Evolutionary conservation across 495 filamentous ascomycete genomes (phyloP), one percentile per base, ranked within the genome.

Genomic region (Apiosordaria backusii): DNA sequence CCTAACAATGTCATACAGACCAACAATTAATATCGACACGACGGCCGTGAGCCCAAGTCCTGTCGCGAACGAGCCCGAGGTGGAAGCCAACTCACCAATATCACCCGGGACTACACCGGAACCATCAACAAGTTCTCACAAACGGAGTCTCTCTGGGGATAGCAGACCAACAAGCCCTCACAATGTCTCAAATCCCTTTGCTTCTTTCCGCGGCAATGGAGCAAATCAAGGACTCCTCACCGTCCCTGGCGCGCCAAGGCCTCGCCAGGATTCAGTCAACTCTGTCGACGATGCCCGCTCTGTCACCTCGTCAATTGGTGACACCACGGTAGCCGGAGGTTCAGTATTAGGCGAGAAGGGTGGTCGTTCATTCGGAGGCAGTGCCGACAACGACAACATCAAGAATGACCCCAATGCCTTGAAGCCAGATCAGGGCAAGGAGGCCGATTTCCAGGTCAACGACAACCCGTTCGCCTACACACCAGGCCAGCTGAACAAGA

Each of bases 161-260:
- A 91, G 88, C 72, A 82, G 91, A 62, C 93, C 92, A n/a, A 92
- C 89, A 0, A 96, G 92, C 54, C 90, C 92, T 0, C 93, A 96
- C 76, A 96, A 97, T 78, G 77, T 96, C 61, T 93, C 91, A 5
- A 93, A 90, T 16, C 90, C 89, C 18, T 80, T 84, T 16, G 35
- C 35, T 13, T 71, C 74, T 2, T 76, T 81, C 9, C 78, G 80
- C 24, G 82, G 75, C 1, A 78, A 77, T 54, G 80, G 80, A 50
- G 80, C 79, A 22, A 74, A 75, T 60, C 76, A 74, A 35, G 77
- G 76, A 29, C 85, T 82, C 65, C 74, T 85, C 23, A 74, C 83
- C 7, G 83, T 85, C 4, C 82, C 83, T 19, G 79, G 78, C 60
- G 74, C 78, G 27, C 75, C 77, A 52, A 75, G 82, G 53, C 81